phyloP scores from a whole-genome alignment of 306 rosid genomes.

The Nissolia schottii region DNA sequence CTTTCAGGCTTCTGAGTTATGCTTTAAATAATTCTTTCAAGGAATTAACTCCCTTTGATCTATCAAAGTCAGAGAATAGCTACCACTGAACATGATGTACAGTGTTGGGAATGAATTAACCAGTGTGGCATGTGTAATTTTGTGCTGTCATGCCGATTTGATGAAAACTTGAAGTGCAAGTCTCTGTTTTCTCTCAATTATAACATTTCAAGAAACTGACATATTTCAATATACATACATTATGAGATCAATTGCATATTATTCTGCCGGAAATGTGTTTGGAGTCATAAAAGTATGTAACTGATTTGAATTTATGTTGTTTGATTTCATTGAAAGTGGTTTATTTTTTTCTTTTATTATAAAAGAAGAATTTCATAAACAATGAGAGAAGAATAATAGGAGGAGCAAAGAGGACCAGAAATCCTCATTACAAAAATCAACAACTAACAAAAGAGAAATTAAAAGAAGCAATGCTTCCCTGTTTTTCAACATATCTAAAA shows the following conservation, averaged over 20 bases:
- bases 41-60: neutral
- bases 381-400: too few relatives aligned
- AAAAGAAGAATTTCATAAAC: too few relatives aligned
- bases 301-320: neutral
- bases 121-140: neutral
- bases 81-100: neutral
- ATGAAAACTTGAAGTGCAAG: slow-evolving; percentile 4
- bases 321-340: neutral
- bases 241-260: neutral
- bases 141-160: neutral
- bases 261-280: neutral
- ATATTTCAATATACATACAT: neutral
- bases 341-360: too few relatives aligned
- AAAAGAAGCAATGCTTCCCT: too few relatives aligned
- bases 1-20: neutral
- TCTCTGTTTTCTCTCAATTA: neutral
- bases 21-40: neutral
- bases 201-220: neutral
- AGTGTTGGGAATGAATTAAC: neutral
- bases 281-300: neutral
- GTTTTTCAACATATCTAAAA: too few relatives aligned
- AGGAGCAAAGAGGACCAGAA: too few relatives aligned
- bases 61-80: neutral
- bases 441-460: too few relatives aligned
- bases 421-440: too few relatives aligned